Base-by-base conservation (phyloP, 345 rosid genomes). In the Salix suchowensis region DNA sequence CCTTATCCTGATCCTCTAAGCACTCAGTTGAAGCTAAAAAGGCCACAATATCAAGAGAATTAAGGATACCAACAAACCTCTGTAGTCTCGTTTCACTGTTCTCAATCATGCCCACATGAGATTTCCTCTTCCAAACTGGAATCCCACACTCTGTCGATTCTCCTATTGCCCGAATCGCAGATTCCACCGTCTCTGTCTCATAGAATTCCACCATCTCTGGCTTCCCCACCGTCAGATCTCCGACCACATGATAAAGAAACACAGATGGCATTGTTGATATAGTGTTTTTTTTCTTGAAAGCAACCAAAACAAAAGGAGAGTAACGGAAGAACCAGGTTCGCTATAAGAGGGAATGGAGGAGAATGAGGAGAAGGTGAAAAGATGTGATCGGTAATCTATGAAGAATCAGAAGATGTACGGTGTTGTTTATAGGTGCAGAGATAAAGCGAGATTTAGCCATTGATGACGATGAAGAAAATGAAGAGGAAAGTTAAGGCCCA, bases 191-290 rank as follows among this genome's bases (percentile, higher is more conserved):
- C 87, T 91, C 97, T 4, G 92, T 87, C 85, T 96, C 98, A 42
- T 68, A 79, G 72, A 96, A 93, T 82, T 96, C 99, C 19, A 84
- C 89, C 82, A 93, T 83, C 82, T 93, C 99, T 24, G 98, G 99
- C 88, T 96, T 96, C 75, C 98, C 99, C 76, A 96, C 98, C 32
- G 98, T 96, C 78, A 96, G 92, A 91, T 96, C 99, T 14, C 99
- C 99, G 48, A 92, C 98, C 67, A 93, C 97, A 72, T 96, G 99
- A 67, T 96, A 89, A 55, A 96, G 67, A 65, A 96, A 92, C 78
- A 96, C 95, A 7, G 98, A 96, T 5, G 94, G 97, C 98, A 96
- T 92, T 12, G 32, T 8, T n/a, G 13, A n/a, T 21, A 21, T 55
- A 9, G 1, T 3, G 12, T 55, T 46, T 12, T 46, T 46, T 46